phyloP scores from a whole-genome alignment of 1,284 basidiomycete genomes.

The Schizophyllum amplum region DNA sequence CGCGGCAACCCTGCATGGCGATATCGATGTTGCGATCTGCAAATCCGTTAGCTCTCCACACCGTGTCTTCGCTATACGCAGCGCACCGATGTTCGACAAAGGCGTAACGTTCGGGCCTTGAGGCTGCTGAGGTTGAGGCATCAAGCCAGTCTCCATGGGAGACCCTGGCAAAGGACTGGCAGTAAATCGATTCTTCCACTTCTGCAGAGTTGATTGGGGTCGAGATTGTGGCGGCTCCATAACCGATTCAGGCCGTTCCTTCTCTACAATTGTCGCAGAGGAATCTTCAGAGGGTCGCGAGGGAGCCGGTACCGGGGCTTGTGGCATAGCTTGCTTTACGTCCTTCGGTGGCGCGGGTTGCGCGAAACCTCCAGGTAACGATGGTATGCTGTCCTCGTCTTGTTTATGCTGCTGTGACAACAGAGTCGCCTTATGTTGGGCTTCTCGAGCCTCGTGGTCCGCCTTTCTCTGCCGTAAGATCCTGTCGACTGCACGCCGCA shows the following conservation, averaged over 20 bases:
- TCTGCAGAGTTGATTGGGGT: background rate
- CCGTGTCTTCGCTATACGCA: background rate
- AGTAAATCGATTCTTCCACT: background rate
- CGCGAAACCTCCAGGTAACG: background rate
- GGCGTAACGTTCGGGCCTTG: conserved; percentile 39
- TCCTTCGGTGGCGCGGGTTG: background rate
- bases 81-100: conserved; percentile 51
- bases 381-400: background rate
- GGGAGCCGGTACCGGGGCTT: background rate
- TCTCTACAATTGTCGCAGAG: background rate
- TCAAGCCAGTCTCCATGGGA: background rate
- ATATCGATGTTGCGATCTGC: conserved; percentile 63
- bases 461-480: conserved; percentile 83
- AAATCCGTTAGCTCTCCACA: background rate
- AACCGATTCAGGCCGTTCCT: background rate
- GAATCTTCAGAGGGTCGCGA: background rate
- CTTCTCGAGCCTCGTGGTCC: conserved; percentile 58
- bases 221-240: background rate
- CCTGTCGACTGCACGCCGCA: conserved; percentile 61
- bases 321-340: conserved; percentile 2
- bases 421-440: conserved; percentile 19
- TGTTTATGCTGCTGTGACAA: conserved; percentile 5
- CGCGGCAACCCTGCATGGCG: conserved; percentile 72
- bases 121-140: background rate
- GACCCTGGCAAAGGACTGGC: background rate